phyloP scores from a whole-genome alignment of 352 stramenopile genomes.

The Phytophthora sp. region DNA sequence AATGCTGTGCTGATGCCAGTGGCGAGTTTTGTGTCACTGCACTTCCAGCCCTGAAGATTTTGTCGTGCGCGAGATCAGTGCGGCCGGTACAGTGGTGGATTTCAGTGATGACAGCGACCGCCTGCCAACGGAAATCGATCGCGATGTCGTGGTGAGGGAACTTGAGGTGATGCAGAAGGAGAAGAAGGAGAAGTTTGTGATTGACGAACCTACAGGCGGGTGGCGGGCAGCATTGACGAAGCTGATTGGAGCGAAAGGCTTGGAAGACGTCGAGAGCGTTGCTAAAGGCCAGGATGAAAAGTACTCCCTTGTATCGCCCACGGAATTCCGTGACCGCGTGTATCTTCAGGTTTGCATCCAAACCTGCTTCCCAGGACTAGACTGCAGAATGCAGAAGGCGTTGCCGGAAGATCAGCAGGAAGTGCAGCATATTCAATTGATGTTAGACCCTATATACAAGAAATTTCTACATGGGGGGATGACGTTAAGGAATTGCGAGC shows the following conservation, averaged over 20 bases:
- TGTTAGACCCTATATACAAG: conserved; percentile 69
- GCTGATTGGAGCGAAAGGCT: conserved; percentile 27
- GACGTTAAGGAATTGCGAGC: conserved; percentile 49
- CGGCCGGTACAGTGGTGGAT: conserved; percentile 42
- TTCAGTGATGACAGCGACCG: conserved; percentile 36
- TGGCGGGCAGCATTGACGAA: conserved; percentile 55
- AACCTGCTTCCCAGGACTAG: conserved; percentile 71
- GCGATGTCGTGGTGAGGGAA: conserved; percentile 38
- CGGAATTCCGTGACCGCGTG: conserved; percentile 62
- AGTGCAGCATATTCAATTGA: conserved; percentile 52
- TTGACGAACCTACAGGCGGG: conserved; percentile 52
- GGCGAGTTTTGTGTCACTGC: conserved; percentile 3
- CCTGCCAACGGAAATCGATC: conserved; percentile 45
- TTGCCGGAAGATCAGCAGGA: conserved; percentile 12
- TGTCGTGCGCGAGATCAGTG: conserved; percentile 71
- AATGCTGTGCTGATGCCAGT: neutral
- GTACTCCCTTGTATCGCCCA: conserved; percentile 44
- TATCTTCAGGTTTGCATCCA: conserved; percentile 81
- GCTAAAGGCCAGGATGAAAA: conserved; percentile 21
- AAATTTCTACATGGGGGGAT: conserved; percentile 70
- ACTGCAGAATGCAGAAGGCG: conserved; percentile 60
- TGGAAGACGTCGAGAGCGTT: conserved; percentile 34
- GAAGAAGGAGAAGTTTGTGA: conserved; percentile 55
- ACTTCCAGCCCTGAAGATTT: conserved; percentile 59
- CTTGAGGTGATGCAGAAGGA: conserved; percentile 40